These are phyloP conservation scores for Aspergillus flavus DNA, from an alignment of 2,329 filamentous ascomycete species.

Conservation along the genomic window DNA sequence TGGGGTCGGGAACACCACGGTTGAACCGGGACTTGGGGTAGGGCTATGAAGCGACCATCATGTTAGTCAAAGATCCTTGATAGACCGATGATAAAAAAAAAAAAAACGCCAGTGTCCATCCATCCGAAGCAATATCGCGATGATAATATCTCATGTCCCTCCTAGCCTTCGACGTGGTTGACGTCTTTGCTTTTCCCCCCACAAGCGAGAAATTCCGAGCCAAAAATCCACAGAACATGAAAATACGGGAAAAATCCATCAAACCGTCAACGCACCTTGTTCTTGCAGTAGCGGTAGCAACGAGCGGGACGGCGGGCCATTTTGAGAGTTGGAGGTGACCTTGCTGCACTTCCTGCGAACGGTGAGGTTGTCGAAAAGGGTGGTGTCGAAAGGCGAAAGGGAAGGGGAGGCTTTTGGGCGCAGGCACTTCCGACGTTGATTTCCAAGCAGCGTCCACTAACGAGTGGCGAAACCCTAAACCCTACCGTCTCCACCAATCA, in stretches of 20 bases:
- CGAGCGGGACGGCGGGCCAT: slow-evolving; percentile 99
- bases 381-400: slow-evolving; percentile 39
- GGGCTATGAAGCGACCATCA: slow-evolving; percentile 59
- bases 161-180: slow-evolving; percentile 1
- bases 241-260: slow-evolving; percentile 20
- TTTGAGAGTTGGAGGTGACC: slow-evolving; percentile 66
- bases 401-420: slow-evolving; percentile 28
- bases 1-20: slow-evolving; percentile 87
- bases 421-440: slow-evolving; percentile 40
- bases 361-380: slow-evolving; percentile 38
- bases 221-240: slow-evolving; percentile 30
- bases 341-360: slow-evolving; percentile 52
- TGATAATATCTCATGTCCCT: slow-evolving; percentile 1
- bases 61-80: slow-evolving; percentile 24
- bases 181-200: slow-evolving; percentile 21
- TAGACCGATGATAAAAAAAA: slow-evolving; percentile 8
- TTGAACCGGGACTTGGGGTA: slow-evolving; percentile 99
- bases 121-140: slow-evolving; percentile 5
- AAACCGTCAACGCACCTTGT: slow-evolving; percentile 73
- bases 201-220: slow-evolving; percentile 33
- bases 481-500: slow-evolving; percentile 39
- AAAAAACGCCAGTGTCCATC: slow-evolving; percentile 5
- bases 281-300: slow-evolving; percentile 99
- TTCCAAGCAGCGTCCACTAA: slow-evolving; percentile 46
- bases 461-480: slow-evolving; percentile 48